A percentile compares a stretch with the other conserved stretches of the same genome.
These are phyloP conservation scores for Phytophthora podocarpi DNA, from an alignment of 352 stramenopile species.

Conservation along the genomic window DNA sequence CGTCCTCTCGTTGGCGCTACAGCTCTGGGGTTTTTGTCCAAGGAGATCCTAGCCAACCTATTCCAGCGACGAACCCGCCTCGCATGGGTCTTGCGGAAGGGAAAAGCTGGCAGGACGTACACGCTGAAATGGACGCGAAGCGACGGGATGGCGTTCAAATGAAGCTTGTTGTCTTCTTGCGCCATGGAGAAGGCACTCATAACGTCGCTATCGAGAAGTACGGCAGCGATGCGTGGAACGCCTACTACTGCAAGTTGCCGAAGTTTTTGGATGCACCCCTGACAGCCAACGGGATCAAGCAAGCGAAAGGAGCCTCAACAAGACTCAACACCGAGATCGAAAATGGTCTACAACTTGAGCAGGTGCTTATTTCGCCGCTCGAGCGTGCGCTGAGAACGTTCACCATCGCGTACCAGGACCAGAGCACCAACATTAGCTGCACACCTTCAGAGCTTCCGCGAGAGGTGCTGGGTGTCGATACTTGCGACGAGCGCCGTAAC, in stretches of 20 bases:
- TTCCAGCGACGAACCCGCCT: conserved; percentile 19
- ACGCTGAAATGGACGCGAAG: conserved; percentile 12
- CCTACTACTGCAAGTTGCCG: conserved; percentile 31
- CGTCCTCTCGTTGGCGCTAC: conserved; percentile 16
- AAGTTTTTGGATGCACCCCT: conserved; percentile 33
- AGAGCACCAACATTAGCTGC: conserved; percentile 12
- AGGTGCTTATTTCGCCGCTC: conserved; percentile 32
- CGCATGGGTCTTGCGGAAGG: conserved; percentile 33
- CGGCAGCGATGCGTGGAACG: conserved; percentile 30
- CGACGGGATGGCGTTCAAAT: background rate
- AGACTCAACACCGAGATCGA: conserved; percentile 23
- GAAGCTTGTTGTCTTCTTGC: conserved; percentile 37
- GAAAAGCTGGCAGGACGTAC: conserved; percentile 35
- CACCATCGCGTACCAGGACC: conserved; percentile 27
- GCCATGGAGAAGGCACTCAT: conserved; percentile 35
- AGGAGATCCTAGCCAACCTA: conserved; percentile 6
- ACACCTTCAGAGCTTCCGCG: conserved; percentile 28
- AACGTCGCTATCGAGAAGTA: conserved; percentile 38
- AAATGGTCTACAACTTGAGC: conserved; percentile 15
- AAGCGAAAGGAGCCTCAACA: conserved; percentile 16
- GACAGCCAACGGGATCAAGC: conserved; percentile 22
- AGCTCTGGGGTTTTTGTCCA: conserved; percentile 27
- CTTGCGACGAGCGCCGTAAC: conserved; percentile 26
- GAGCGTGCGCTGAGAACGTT: conserved; percentile 30
- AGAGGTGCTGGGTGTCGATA: conserved; percentile 27